These are phyloP conservation scores for Periconia macrospinosa DNA, from an alignment of 2,329 filamentous ascomycete genomes.

Conservation along the genomic window DNA sequence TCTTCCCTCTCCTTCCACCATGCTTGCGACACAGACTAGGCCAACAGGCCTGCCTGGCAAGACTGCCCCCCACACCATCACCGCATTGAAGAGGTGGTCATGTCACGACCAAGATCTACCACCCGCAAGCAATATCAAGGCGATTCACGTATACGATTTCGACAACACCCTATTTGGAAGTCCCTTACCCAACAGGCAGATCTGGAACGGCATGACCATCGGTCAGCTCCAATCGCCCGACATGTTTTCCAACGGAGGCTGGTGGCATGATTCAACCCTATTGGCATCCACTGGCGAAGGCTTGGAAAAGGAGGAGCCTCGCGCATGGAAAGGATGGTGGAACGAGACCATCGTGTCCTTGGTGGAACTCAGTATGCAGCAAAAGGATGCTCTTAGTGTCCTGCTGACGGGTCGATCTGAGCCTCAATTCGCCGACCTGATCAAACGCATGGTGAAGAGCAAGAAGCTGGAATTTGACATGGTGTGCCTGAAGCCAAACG, in stretches of 20 bases:
- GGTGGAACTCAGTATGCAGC: conserved; percentile 76
- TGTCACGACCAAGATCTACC: conserved; percentile 73
- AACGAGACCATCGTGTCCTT: conserved; percentile 86
- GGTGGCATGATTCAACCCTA: conserved; percentile 94
- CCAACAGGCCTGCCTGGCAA: conserved; percentile 23
- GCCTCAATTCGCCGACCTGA: conserved; percentile 71
- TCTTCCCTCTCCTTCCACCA: conserved; percentile 28
- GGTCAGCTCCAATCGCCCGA: conserved; percentile 76
- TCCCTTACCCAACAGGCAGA: conserved; percentile 81
- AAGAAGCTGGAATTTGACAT: conserved; percentile 86
- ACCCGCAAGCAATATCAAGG: conserved; percentile 70
- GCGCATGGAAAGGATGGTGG: conserved; percentile 93
- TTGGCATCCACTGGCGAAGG: conserved; percentile 85
- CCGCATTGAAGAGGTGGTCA: conserved; percentile 82
- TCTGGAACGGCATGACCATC: conserved; percentile 82
- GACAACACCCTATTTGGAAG: conserved; percentile 96
- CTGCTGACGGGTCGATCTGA: conserved; percentile 87
- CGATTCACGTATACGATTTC: conserved; percentile 94
- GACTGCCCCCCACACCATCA: conserved; percentile 59
- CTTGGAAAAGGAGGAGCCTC: conserved; percentile 75
- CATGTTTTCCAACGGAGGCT: conserved; percentile 79
- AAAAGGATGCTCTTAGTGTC: conserved; percentile 82
- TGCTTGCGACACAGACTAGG: conserved; percentile 35
- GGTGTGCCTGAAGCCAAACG: conserved; percentile 81
- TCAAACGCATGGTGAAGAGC: conserved; percentile 78